Evolutionary conservation across 352 stramenopile genomes (phyloP), one percentile per base, ranked within the genome.

Genomic region (Globisporangium alternatum): DNA sequence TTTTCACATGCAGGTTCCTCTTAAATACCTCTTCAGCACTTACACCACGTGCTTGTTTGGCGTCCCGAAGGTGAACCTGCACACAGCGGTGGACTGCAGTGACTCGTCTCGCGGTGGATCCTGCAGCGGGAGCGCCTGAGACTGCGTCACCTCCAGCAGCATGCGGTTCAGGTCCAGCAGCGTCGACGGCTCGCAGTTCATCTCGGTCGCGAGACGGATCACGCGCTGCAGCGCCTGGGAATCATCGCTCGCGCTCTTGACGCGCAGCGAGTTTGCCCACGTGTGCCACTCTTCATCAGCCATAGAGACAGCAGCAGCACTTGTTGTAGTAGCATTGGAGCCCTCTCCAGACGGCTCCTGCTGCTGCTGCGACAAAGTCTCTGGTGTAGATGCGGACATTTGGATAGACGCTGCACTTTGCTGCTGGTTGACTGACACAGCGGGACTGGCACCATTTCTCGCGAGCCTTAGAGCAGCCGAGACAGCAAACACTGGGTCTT

Each of bases 141-240:
- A 57, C 17, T 69, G 81, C 5, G 77, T 60, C 22, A 86, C 60
- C 44, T 80, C 78, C 2, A 48, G 57, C 21, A 83, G 71, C 56
- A 91, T 86, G 2, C 80, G 75, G 43, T 75, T 79, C n/a, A 91
- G 71, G 55, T 88, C 80, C 43, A 81, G 39, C 28, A 88, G 55
- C 13, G 85, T 83, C 37, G 69, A 60, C 3, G 77, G 57, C 37
- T 89, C 77, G 64, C 77, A 88, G 56, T 85, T 84, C 83, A 88
- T 89, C 55, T 89, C 80, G 19, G 67, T 75, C 5, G 80, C 77
- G 25, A 91, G 68, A 15, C 73, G 80, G 44, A 91, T 80, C 33
- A 85, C 82, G 7, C 75, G 87, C 61, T 89, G 77, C 19, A 91
- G 60, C 8, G 83, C 83, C 48, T 81, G 72, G 25, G 88, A 49